Base-by-base conservation (phyloP, 1,139 yeast genomes). In the Pichia sp. region DNA sequence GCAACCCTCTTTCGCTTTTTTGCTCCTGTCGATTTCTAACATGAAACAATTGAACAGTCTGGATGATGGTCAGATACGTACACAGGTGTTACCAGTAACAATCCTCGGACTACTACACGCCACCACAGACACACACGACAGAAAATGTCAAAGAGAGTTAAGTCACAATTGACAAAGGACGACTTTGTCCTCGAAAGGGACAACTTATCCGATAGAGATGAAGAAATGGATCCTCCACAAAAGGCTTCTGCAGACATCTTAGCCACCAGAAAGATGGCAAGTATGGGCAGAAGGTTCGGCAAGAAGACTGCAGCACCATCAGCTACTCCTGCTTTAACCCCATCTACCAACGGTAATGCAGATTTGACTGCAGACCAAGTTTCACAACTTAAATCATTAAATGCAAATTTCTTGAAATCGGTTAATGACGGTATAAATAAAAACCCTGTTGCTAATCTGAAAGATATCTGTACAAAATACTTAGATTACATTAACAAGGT, bases 311-410 rank as follows among this genome's bases (percentile, higher is more conserved):
- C 15, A n/a, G n/a, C n/a, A n/a, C n/a, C n/a, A n/a, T n/a, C n/a
- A n/a, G n/a, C n/a, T n/a, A n/a, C 22, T 38, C n/a, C 27, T 14
- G 15, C 15, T 27, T 15, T 17, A 12, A 14, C 15, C 6, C n/a
- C 32, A 10, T 11, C 48, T 15, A 8, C 47, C 3, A 63, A 38
- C n/a, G 33, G 34, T 31, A 38, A 37, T n/a, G 35, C 36, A 11
- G 58, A 67, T 27, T 66, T 60, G 46, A 62, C 69, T 35, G 36
- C 36, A 10, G 58, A 67, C 27, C 66, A 60, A 46, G 62, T 69
- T 36, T 68, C 66, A 15, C 79, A 80, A 58, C 62, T 82, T 33
- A 78, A 75, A 58, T 95, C 96, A 1, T 72, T 89, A 61, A 88
- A 88, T 62, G 76, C 78, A 22, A 79, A 75, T 51, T 85, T 89